Percentiles rank a stretch among this genome's conserved stretches.
These are phyloP conservation scores for Diplodia intermedia DNA, from an alignment of 2,329 filamentous ascomycete genomes.

Conservation along the genomic window DNA sequence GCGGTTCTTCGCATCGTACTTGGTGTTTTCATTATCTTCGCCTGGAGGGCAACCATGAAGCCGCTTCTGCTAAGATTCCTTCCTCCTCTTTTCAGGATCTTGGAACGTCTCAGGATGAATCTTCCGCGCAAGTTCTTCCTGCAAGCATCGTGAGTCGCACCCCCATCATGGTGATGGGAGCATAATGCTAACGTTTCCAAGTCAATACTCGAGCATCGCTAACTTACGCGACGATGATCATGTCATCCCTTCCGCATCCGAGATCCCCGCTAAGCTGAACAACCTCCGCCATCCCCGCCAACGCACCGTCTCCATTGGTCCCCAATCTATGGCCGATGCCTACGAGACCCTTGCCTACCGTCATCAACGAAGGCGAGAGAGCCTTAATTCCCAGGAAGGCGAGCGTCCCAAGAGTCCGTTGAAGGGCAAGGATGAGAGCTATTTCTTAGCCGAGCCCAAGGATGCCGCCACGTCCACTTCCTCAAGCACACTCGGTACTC, in stretches of 20 bases:
- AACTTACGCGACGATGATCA: constrained; percentile 78
- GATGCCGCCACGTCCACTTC: constrained; percentile 38
- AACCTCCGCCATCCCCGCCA: constrained; percentile 82
- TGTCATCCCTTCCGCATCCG: constrained; percentile 85
- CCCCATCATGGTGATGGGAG: constrained; percentile 18
- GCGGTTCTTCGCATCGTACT: constrained; percentile 73
- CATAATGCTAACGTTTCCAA: constrained; percentile 34
- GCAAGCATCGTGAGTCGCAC: constrained; percentile 69
- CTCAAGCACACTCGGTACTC: constrained; percentile 41
- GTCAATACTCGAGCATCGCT: constrained; percentile 85
- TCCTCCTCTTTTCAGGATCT: constrained; percentile 84
- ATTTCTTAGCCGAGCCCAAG: constrained; percentile 33
- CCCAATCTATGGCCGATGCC: constrained; percentile 93
- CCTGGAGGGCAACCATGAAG: constrained; percentile 91
- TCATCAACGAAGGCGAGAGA: constrained; percentile 71
- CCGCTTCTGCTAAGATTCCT: constrained; percentile 77
- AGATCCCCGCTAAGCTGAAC: constrained; percentile 81
- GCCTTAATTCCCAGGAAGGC: constrained; percentile 55
- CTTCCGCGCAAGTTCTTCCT: constrained; percentile 91
- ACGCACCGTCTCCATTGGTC: constrained; percentile 86
- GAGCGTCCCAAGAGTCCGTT: constrained; percentile 41
- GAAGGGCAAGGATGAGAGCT: constrained; percentile 29
- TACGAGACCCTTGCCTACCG: constrained; percentile 95
- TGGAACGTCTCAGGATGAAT: constrained; percentile 79
- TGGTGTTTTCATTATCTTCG: constrained; percentile 83